Evolutionary conservation across 768 basidiomycete genomes (phyloP).

Genomic region (Lentinula raphanica): DNA sequence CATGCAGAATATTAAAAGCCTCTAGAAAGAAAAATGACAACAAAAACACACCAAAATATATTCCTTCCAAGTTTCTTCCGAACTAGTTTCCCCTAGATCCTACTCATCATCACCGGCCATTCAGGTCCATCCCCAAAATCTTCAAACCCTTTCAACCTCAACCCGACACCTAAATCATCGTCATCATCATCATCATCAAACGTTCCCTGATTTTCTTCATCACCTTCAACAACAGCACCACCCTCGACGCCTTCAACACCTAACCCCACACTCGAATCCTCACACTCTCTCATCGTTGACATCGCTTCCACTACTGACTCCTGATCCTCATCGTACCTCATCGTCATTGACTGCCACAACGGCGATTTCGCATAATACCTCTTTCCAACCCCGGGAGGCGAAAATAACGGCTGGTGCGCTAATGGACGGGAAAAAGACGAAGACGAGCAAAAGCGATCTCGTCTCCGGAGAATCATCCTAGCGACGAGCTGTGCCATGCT

Average conservation of each 20-base stretch:
- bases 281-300: not conserved
- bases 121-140: not conserved
- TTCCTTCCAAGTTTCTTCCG: too few relatives aligned
- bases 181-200: not conserved
- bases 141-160: not conserved
- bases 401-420: not conserved
- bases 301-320: too few relatives aligned
- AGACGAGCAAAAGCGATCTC: not conserved
- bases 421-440: not conserved
- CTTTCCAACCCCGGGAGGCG: not conserved
- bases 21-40: not conserved
- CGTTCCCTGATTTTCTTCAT: not conserved
- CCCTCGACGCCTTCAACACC: not conserved
- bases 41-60: not conserved
- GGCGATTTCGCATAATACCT: not conserved
- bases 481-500: conserved; percentile 1
- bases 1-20: too few relatives aligned
- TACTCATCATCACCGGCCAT: not conserved
- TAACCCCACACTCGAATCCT: not conserved
- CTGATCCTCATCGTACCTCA: not conserved
- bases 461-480: not conserved
- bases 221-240: not conserved
- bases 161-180: not conserved
- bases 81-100: not conserved
- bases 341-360: not conserved